Evolutionary conservation across 768 basidiomycete species (phyloP), one percentile per base, ranked within the genome.

Genomic region (Leucocoprinus leucothites): DNA sequence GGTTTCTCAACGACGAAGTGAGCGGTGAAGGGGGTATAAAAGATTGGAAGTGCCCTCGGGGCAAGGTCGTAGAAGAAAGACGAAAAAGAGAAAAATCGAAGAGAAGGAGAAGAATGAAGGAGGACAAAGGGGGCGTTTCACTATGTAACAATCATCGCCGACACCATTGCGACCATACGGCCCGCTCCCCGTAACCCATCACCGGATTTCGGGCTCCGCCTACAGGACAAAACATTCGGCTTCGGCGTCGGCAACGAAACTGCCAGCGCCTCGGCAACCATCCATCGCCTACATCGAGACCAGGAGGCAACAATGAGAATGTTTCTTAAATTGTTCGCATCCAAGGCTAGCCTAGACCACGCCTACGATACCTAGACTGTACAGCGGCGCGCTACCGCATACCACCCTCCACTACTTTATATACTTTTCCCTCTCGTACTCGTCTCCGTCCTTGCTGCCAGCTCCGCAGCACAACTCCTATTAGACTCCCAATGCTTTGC

Each of bases 391-490:
- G 14, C 62, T 61, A 72, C 57, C 71, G 69, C 84, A 87, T 83
- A 31, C 82, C 85, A 19, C 85, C 83, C 62, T 93, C 91, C 1
- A 98, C 84, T 8, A 80, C 76, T 71, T 94, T 95, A 79, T 98
- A 98, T 48, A 80, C 70, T 67, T 93, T 93, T 3, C 86, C 87
- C 13, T 83, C 83, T 44, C 75, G 74, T 46, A 73, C 74, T 55
- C 87, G 74, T 57, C 81, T 71, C 53, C 75, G 76, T 46, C 71
- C 74, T 48, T 68, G 68, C 38, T 70, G 71, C 60, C 73, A 73
- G 66, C 77, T 73, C 48, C 69, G 68, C 54, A 71, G 66, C 58
- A 82, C 57, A 35, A 65, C 63, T 3, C 81, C 83, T n/a, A 89
- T 71, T 26, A 80, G 26, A n/a, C 65, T 70, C 9, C 86, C 81